These are phyloP conservation scores for Picochlorum costavermella DNA, from an alignment of 139 green algal species.

Conservation along the genomic window DNA sequence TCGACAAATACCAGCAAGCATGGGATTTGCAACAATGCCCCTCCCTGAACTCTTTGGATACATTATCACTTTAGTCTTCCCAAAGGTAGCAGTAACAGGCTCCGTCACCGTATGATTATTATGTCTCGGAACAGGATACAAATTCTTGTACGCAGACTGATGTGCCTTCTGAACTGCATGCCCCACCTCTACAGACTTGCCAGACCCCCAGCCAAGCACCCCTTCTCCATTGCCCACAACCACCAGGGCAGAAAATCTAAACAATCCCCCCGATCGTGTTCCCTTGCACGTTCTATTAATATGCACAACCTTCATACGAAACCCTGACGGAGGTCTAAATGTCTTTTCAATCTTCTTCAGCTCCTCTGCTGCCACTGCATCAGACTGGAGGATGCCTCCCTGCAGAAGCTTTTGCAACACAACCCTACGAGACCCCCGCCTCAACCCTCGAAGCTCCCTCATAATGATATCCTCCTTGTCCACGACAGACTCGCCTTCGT, in stretches of 20 bases:
- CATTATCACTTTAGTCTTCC: constrained; percentile 25
- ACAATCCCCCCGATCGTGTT: constrained; percentile 26
- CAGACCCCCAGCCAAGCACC: constrained; percentile 33
- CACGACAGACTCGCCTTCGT: neutral
- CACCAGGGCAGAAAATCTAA: constrained; percentile 27
- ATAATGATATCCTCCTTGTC: constrained; percentile 15
- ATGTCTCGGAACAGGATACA: constrained; percentile 28
- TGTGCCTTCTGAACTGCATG: constrained; percentile 29
- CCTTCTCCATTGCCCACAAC: constrained; percentile 37
- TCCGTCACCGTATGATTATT: constrained; percentile 31
- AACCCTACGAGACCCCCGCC: constrained; percentile 11
- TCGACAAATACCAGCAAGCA: constrained; percentile 30
- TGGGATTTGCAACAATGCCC: constrained; percentile 21
- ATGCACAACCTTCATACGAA: constrained; percentile 27
- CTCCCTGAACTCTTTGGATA: constrained; percentile 25
- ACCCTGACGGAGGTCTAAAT: constrained; percentile 9
- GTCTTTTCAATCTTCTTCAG: constrained; percentile 22
- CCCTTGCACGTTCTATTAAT: constrained; percentile 35
- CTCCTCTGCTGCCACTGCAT: constrained; percentile 19
- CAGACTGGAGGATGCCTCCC: constrained; percentile 18
- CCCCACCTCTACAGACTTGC: constrained; percentile 27
- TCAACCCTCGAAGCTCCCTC: constrained; percentile 16
- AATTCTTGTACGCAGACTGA: constrained; percentile 21
- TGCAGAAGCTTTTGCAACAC: constrained; percentile 26
- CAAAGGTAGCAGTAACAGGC: constrained; percentile 21